Evolutionary conservation across 2,329 filamentous ascomycete genomes (phyloP).

Genomic region (Cryphonectria radicalis): DNA sequence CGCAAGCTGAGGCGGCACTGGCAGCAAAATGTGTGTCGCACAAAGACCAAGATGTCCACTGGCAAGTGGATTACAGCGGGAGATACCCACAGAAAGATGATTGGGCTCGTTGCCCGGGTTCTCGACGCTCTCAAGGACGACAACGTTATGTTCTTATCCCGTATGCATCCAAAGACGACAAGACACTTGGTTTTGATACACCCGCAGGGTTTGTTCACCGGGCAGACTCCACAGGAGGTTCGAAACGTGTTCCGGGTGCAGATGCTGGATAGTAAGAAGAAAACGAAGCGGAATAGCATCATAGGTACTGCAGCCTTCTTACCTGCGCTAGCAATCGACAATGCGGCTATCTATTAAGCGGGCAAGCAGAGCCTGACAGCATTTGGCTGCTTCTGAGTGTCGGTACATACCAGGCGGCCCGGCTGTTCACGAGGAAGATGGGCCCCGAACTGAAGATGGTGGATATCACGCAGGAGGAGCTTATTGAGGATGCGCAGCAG

Average conservation of each 20-base stretch:
- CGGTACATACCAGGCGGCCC: conserved; percentile 5
- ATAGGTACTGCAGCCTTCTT: conserved; percentile 15
- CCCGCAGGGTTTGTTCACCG: conserved; percentile 13
- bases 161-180: conserved; percentile 21
- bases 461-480: conserved; percentile 10
- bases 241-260: conserved; percentile 19
- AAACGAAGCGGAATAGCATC: conserved; percentile 13
- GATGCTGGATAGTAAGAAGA: conserved; percentile 10
- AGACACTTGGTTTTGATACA: conserved; percentile 24
- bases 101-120: no score
- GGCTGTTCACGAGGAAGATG: conserved; percentile 19
- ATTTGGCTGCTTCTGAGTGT: conserved; percentile 19
- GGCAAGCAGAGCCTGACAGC: conserved; percentile 14
- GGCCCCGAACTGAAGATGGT: conserved; percentile 20
- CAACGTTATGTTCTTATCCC: conserved; percentile 10
- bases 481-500: conserved; percentile 14
- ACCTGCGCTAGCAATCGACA: conserved; percentile 15
- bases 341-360: conserved; percentile 10
- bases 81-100: conserved; percentile 8
- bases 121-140: conserved; percentile 10
- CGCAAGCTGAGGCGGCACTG: conserved; percentile 14
- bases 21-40: conserved; percentile 18
- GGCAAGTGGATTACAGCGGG: conserved; percentile 7
- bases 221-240: conserved; percentile 19
- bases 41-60: conserved; percentile 2